phyloP scores from a whole-genome alignment of 148 eudicot genomes.

The Beta vulgaris region DNA sequence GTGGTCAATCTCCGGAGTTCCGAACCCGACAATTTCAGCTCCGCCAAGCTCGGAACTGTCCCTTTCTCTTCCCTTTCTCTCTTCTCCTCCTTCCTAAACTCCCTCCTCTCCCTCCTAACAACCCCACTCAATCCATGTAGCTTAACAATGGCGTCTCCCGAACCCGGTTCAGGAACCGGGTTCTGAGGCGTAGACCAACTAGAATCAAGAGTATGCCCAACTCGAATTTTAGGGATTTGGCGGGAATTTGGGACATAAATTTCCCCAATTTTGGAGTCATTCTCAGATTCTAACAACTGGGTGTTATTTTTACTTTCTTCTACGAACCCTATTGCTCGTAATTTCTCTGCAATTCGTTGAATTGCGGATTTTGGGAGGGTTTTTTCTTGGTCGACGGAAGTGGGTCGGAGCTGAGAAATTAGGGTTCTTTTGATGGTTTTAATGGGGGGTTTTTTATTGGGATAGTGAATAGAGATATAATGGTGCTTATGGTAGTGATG shows the following conservation, averaged over 20 bases:
- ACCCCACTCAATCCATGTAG: slow-evolving; percentile 43
- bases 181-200: slow-evolving; percentile 87
- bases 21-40: slow-evolving; percentile 45
- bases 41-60: slow-evolving; percentile 64
- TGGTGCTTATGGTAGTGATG: slow-evolving; percentile 2
- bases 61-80: slow-evolving; percentile 26
- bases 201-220: slow-evolving; percentile 82
- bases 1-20: slow-evolving; percentile 70
- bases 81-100: slow-evolving; percentile 25
- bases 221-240: slow-evolving; percentile 61
- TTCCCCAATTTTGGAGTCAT: slow-evolving; percentile 38
- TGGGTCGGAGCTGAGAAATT: slow-evolving; percentile 21
- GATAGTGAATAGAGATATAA: slow-evolving; percentile 15
- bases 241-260: slow-evolving; percentile 68
- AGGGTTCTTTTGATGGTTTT: slow-evolving; percentile 32
- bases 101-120: slow-evolving; percentile 46
- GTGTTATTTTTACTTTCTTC: slow-evolving; percentile 32
- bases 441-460: slow-evolving; percentile 4
- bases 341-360: slow-evolving; percentile 86
- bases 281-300: slow-evolving; percentile 5
- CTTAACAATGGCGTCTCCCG: slow-evolving; percentile 48
- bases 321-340: slow-evolving; percentile 72
- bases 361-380: slow-evolving; percentile 74
- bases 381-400: slow-evolving; percentile 14
- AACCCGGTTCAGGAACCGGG: slow-evolving; percentile 70